Evolutionary conservation across 1,284 basidiomycete species (phyloP), one percentile per base, ranked within the genome.

Genomic region (Mycena citricolor): DNA sequence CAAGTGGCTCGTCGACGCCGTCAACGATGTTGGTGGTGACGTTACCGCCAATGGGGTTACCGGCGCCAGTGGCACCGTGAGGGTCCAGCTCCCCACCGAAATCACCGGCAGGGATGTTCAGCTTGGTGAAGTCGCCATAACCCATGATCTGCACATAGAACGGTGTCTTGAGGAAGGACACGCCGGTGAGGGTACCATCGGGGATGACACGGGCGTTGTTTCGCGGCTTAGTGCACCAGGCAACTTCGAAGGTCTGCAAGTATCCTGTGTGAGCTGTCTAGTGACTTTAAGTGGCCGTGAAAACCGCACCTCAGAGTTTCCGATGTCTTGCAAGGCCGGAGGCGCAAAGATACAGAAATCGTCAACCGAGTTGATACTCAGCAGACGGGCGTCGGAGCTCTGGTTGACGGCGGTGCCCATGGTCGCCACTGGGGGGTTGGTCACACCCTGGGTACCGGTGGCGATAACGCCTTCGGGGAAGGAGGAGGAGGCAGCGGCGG

Each of bases 71-170:
- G 37, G 77, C 76, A 49, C 83, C 83, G 46, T 81, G 77, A 12
- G 79, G 77, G 51, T 85, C 83, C 4, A 85, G 73, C 62, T 85
- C 82, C 54, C 85, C 86, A 61, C 65, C 67, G 40, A 50, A 64
- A 45, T 66, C 66, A 31, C 61, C 65, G 20, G 44, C 48, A 21
- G 58, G 63, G 19, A 67, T 64, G 35, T 67, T 67, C 8, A 67
- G 44, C 28, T 56, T 58, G 14, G 66, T 68, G 10, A 69, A 57
- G 39, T 69, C 63, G 30, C 67, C 67, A 33, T 60, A 68, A 5
- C 64, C 67, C 26, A 66, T 61, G 21, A 69, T 28, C 42, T 69
- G 67, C 7, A 67, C 56, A 42, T 69, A 69, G 32, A 63, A 60
- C 30, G 65, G 66, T 66, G 78, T 78, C 56, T 71, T 70, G 44